Conservation (phyloP, 257 asterid genomes). For the Solanum stenotomum region DNA sequence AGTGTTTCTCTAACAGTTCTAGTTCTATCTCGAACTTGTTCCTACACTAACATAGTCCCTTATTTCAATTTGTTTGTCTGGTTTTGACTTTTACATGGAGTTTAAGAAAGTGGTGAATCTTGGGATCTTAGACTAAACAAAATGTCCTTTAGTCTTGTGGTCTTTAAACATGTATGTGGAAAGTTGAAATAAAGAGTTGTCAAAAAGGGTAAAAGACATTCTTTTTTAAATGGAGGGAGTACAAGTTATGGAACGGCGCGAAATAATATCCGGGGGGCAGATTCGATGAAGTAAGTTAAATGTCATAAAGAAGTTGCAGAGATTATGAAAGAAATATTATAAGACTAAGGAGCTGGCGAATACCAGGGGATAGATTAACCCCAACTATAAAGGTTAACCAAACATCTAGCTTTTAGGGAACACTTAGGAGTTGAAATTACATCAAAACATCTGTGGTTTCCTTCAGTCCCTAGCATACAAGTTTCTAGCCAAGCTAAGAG, state of each 20-base stretch:
- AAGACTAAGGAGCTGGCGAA: background rate
- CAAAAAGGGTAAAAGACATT: background rate
- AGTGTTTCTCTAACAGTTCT: background rate
- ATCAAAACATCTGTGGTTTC: background rate
- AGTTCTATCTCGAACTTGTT: background rate
- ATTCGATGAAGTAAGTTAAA: background rate
- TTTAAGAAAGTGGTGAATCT: background rate
- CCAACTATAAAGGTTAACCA: background rate
- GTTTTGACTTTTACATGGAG: background rate
- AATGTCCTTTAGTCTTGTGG: background rate
- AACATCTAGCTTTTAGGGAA: background rate
- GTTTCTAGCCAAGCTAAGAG: background rate
- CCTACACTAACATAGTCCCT: background rate
- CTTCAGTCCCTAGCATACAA: background rate
- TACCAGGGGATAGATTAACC: background rate
- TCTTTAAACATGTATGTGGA: background rate
- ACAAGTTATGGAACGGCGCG: background rate
- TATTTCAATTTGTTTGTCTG: background rate
- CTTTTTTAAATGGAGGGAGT: background rate
- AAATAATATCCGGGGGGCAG: background rate
- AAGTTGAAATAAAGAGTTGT: background rate
- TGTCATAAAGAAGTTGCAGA: background rate
- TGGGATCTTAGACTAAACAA: background rate
- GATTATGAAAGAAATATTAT: background rate
- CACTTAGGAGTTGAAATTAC: background rate